Evolutionary conservation across 768 basidiomycete genomes (phyloP).

Genomic region (Pleurotus djamor): DNA sequence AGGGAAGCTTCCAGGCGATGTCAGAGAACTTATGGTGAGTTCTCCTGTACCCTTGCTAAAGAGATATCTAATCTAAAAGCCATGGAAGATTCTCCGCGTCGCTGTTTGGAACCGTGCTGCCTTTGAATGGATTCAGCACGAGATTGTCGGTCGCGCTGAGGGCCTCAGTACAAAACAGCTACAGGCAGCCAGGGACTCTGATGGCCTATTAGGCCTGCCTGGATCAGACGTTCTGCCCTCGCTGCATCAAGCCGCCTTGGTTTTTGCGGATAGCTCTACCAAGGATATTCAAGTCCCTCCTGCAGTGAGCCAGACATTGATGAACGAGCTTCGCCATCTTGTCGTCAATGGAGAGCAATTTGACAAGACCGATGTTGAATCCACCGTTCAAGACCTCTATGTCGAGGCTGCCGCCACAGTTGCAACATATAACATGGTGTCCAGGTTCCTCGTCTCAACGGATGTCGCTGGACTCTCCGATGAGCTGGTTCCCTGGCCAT

Average conservation of each 20-base stretch:
- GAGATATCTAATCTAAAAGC: background rate
- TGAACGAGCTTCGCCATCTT: slow-evolving; percentile 28
- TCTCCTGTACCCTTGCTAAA: background rate
- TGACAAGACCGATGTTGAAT: slow-evolving; percentile 19
- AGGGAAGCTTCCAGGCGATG: slow-evolving; percentile 42
- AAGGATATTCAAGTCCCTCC: slow-evolving; percentile 40
- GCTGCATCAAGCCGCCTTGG: slow-evolving; percentile 49
- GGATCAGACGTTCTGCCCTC: slow-evolving; percentile 37
- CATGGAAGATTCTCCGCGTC: slow-evolving; percentile 44
- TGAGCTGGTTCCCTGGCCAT: slow-evolving; percentile 45
- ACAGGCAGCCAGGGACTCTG: slow-evolving; percentile 48
- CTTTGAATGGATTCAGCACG: slow-evolving; percentile 60
- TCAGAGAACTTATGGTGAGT: slow-evolving; percentile 50
- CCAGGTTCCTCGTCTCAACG: slow-evolving; percentile 58
- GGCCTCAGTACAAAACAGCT: slow-evolving; percentile 56
- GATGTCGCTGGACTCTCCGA: slow-evolving; percentile 57
- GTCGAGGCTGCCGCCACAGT: slow-evolving; percentile 54
- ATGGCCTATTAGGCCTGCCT: slow-evolving; percentile 35
- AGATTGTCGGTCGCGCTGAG: slow-evolving; percentile 42
- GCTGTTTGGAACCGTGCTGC: slow-evolving; percentile 48
- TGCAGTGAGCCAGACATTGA: slow-evolving; percentile 36
- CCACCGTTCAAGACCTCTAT: slow-evolving; percentile 38
- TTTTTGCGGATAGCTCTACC: slow-evolving; percentile 62
- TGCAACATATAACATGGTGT: slow-evolving; percentile 68
- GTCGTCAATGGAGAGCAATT: slow-evolving; percentile 14